These are phyloP conservation scores for Acarospora socialis DNA, from an alignment of 2,329 filamentous ascomycete genomes.

Conservation along the genomic window DNA sequence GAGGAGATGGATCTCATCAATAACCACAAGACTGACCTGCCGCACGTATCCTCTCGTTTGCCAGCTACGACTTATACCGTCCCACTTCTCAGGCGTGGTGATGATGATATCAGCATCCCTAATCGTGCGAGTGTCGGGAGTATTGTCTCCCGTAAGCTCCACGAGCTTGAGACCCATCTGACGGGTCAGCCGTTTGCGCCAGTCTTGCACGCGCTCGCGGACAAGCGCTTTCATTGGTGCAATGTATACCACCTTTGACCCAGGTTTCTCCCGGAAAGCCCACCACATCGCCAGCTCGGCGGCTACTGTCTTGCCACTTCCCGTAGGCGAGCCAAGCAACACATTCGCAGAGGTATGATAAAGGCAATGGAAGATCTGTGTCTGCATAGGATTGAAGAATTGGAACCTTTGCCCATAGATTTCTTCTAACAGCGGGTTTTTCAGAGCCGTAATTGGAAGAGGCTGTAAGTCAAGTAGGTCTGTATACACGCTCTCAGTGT, in stretches of 20 bases:
- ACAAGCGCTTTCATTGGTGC: conserved; percentile 98
- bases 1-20: conserved; percentile 96
- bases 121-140: conserved; percentile 89
- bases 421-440: conserved; percentile 75
- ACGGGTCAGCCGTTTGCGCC: conserved; percentile 65
- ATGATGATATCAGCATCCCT: conserved; percentile 94
- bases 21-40: conserved; percentile 90
- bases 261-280: conserved; percentile 87
- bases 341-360: conserved; percentile 91
- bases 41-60: conserved; percentile 93
- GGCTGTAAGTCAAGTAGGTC: conserved; percentile 87
- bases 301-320: conserved; percentile 93
- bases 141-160: conserved; percentile 94
- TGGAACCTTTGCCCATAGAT: conserved; percentile 81
- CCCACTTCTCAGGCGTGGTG: conserved; percentile 99
- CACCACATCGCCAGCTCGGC: conserved; percentile 98
- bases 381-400: conserved; percentile 99
- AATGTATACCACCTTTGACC: conserved; percentile 96
- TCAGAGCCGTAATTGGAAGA: conserved; percentile 69
- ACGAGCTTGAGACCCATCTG: conserved; percentile 83
- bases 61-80: conserved; percentile 98
- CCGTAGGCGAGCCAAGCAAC: conserved; percentile 85
- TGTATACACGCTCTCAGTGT: conserved; percentile 95
- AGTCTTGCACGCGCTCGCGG: conserved; percentile 89
- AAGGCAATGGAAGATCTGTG: conserved; percentile 91